Conservation (phyloP, 305 asterid genomes). For the Rubia balearica region DNA sequence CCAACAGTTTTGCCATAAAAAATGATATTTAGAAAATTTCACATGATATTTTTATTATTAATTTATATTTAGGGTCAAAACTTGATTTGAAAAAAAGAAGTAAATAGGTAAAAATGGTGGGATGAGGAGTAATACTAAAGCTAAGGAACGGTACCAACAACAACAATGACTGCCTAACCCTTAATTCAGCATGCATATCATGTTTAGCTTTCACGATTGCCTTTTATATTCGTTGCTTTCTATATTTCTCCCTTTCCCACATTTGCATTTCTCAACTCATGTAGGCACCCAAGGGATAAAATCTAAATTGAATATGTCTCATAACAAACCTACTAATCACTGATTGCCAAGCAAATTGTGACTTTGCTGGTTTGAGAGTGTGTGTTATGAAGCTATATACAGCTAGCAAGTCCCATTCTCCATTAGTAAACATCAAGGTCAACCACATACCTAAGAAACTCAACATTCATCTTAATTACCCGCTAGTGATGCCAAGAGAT, state of each 20-base stretch:
- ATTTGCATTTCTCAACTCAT: slow-evolving; percentile 20
- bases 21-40: too few relatives aligned
- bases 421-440: background rate
- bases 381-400: background rate
- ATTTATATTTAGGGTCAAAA: too few relatives aligned
- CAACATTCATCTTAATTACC: background rate
- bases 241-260: background rate
- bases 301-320: too few relatives aligned
- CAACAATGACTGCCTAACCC: background rate
- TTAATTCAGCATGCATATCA: background rate
- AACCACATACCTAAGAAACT: background rate
- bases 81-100: too few relatives aligned
- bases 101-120: too few relatives aligned
- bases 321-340: background rate
- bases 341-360: background rate
- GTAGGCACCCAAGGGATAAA: too few relatives aligned
- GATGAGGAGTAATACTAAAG: background rate
- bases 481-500: slow-evolving; percentile 27
- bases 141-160: background rate
- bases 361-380: too few relatives aligned
- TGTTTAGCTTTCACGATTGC: background rate
- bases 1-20: too few relatives aligned
- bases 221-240: slow-evolving; percentile 21
- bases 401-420: background rate
- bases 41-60: too few relatives aligned